Evolutionary conservation across 2,329 filamentous ascomycete species (phyloP).

Genomic region (Mycosphaerelloides madeirae): DNA sequence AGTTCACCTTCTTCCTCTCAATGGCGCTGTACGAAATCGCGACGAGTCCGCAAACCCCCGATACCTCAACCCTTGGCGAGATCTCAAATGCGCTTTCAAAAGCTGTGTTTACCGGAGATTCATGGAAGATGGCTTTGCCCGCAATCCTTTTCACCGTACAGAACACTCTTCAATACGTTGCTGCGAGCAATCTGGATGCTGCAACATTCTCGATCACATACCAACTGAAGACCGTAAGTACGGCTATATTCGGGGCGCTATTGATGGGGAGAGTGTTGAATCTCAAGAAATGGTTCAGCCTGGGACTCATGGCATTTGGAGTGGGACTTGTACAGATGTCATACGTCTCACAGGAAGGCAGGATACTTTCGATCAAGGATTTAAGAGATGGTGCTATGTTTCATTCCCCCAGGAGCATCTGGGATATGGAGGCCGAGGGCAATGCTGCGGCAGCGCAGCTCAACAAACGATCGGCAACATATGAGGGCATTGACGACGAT

Average conservation of each 20-base stretch:
- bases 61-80: slow-evolving; percentile 52
- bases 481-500: slow-evolving; percentile 75
- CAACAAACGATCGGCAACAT: slow-evolving; percentile 73
- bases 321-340: slow-evolving; percentile 83
- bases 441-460: slow-evolving; percentile 49
- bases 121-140: slow-evolving; percentile 90
- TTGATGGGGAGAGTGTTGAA: slow-evolving; percentile 69
- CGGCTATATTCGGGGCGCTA: slow-evolving; percentile 77
- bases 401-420: slow-evolving; percentile 73
- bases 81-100: slow-evolving; percentile 75
- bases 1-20: slow-evolving; percentile 78
- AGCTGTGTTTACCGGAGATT: slow-evolving; percentile 80
- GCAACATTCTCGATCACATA: slow-evolving; percentile 92
- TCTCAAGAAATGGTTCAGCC: slow-evolving; percentile 70
- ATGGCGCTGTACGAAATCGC: slow-evolving; percentile 87
- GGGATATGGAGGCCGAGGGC: slow-evolving; percentile 66
- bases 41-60: slow-evolving; percentile 70
- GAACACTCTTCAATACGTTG: slow-evolving; percentile 90
- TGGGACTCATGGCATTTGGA: slow-evolving; percentile 74
- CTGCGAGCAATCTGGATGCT: slow-evolving; percentile 83
- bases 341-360: slow-evolving; percentile 48
- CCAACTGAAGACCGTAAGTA: slow-evolving; percentile 90
- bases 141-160: slow-evolving; percentile 85
- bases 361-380: slow-evolving; percentile 54
- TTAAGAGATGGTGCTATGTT: slow-evolving; percentile 55